phyloP scores from a whole-genome alignment of 2,329 filamentous ascomycete species.

The Cladorrhinum sp. region DNA sequence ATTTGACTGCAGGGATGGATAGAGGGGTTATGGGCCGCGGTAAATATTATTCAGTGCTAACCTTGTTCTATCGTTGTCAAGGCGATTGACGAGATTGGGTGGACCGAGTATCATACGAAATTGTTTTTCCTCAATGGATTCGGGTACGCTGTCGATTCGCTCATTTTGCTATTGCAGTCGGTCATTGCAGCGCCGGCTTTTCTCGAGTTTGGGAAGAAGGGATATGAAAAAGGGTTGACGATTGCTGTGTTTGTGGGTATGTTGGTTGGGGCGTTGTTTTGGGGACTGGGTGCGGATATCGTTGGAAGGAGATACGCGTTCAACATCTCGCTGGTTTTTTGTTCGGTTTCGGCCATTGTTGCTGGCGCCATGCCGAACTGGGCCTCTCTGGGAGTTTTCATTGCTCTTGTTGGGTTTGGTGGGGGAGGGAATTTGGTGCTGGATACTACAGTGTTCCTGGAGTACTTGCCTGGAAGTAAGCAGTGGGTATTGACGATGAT shows the following conservation, averaged over 20 bases:
- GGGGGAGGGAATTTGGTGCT: slow-evolving; percentile 62
- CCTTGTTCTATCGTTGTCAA: too few species aligned
- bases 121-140: slow-evolving; percentile 62
- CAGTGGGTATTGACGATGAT: slow-evolving; percentile 66
- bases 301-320: slow-evolving; percentile 76
- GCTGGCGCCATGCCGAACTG: slow-evolving; percentile 67
- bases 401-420: slow-evolving; percentile 62
- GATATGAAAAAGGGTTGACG: slow-evolving; percentile 56
- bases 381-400: slow-evolving; percentile 61
- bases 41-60: too few species aligned
- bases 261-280: slow-evolving; percentile 68
- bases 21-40: too few species aligned
- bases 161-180: slow-evolving; percentile 55
- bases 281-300: slow-evolving; percentile 76
- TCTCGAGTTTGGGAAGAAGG: slow-evolving; percentile 54
- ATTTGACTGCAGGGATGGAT: too few species aligned
- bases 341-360: slow-evolving; percentile 62
- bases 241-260: slow-evolving; percentile 68
- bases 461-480: slow-evolving; percentile 48
- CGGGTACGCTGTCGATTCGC: slow-evolving; percentile 47
- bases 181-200: slow-evolving; percentile 59
- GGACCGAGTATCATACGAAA: slow-evolving; percentile 58
- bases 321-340: slow-evolving; percentile 74
- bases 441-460: slow-evolving; percentile 53
- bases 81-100: slow-evolving; percentile 59